Conservation (phyloP, 2,329 filamentous ascomycete genomes). For the Microsporum canis region DNA sequence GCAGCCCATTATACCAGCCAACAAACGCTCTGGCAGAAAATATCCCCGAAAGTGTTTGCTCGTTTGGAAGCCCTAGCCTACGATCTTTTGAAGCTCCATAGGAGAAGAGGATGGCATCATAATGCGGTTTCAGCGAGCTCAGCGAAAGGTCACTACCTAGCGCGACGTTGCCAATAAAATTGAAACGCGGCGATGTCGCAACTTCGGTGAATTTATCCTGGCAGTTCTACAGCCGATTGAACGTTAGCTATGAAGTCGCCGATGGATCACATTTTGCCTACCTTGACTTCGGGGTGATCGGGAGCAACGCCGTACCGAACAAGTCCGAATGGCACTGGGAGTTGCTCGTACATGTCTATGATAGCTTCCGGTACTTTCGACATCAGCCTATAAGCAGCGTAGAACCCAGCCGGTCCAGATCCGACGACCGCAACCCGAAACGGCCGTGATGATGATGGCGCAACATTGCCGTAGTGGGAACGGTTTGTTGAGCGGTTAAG, state of each 20-base stretch:
- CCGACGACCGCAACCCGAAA: constrained; percentile 81
- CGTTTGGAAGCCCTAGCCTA: constrained; percentile 66
- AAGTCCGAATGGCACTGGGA: constrained; percentile 86
- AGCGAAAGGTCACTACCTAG: constrained; percentile 63
- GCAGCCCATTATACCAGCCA: constrained; percentile 95
- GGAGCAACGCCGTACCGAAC: constrained; percentile 94
- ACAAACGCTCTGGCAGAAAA: constrained; percentile 89
- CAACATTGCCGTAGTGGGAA: constrained; percentile 9
- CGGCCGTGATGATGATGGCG: constrained; percentile 31
- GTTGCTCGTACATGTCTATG: constrained; percentile 91
- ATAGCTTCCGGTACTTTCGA: constrained; percentile 57
- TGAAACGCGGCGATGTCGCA: constrained; percentile 68
- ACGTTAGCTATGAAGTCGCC: not conserved
- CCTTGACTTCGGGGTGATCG: constrained; percentile 97
- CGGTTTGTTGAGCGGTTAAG: too few relatives aligned
- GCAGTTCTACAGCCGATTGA: constrained; percentile 56
- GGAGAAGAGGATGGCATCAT: constrained; percentile 83
- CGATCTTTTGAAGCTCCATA: constrained; percentile 85
- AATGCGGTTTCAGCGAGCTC: constrained; percentile 60
- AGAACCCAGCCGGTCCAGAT: constrained; percentile 92
- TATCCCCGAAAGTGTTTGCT: constrained; percentile 57
- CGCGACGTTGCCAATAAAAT: constrained; percentile 79
- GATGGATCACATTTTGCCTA: constrained; percentile 28
- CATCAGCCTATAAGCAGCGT: constrained; percentile 78
- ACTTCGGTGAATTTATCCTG: constrained; percentile 88